Conservation (phyloP, 305 asterid genomes). For the Fraxinus greggii region DNA sequence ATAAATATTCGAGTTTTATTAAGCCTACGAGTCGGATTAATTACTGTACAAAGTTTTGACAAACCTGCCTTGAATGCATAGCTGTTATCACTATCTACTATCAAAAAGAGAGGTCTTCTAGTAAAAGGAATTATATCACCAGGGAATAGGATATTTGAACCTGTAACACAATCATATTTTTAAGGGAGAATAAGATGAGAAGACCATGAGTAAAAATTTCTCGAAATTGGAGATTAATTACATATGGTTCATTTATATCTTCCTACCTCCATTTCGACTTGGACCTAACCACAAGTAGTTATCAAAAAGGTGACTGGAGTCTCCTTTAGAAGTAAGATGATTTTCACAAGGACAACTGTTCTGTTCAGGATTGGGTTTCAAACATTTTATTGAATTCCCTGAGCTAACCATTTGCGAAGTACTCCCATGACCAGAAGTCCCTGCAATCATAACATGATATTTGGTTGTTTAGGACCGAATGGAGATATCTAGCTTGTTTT, state of each 20-base stretch:
- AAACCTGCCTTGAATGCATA: constrained; percentile 99
- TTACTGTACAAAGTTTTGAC: constrained; percentile 65
- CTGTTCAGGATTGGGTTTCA: constrained; percentile 45
- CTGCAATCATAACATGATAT: constrained; percentile 40
- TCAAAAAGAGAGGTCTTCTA: constrained; percentile 82
- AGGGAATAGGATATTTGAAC: constrained; percentile 75
- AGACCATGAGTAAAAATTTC: constrained; percentile 6
- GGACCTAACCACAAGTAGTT: constrained; percentile 73
- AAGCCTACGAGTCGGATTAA: constrained; percentile 17
- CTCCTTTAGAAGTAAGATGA: constrained; percentile 43
- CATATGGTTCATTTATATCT: neutral
- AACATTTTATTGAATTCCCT: constrained; percentile 47
- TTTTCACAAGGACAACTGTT: constrained; percentile 46
- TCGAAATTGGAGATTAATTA: constrained; percentile 14
- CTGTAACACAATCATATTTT: constrained; percentile 40
- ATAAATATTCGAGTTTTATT: constrained; percentile 9
- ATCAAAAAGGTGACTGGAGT: constrained; percentile 50
- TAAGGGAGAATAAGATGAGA: constrained; percentile 15
- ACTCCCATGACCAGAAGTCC: constrained; percentile 43
- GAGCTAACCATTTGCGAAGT: constrained; percentile 51
- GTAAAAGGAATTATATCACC: constrained; percentile 95
- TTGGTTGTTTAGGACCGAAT: constrained; percentile 25
- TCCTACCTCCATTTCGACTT: constrained; percentile 73
- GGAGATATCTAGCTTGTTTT: constrained; percentile 18
- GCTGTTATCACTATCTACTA: constrained; percentile 92